Conservation (phyloP, 805 yeast genomes). For the Lachancea waltii region DNA sequence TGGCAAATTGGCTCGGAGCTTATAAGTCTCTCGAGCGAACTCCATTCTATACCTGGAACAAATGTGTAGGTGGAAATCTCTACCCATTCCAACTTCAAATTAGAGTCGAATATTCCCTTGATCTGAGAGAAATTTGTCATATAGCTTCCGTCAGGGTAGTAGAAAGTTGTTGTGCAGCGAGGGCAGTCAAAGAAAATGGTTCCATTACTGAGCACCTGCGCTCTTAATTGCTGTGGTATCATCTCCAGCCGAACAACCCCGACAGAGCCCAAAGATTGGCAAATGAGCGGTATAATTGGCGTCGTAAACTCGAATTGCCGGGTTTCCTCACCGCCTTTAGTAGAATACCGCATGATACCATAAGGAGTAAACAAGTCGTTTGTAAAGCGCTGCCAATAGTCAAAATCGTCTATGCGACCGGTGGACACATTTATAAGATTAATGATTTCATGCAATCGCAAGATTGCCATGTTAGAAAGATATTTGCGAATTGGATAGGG, state of each 20-base stretch:
- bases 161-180: constrained; percentile 41
- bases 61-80: constrained; percentile 50
- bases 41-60: constrained; percentile 42
- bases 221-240: constrained; percentile 42
- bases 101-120: constrained; percentile 55
- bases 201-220: constrained; percentile 48
- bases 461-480: constrained; percentile 44
- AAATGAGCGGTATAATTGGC: constrained; percentile 56
- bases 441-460: constrained; percentile 44
- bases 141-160: constrained; percentile 65
- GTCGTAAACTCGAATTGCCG: constrained; percentile 59
- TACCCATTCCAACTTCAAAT: constrained; percentile 62
- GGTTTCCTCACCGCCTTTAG: constrained; percentile 40
- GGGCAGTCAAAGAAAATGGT: constrained; percentile 49
- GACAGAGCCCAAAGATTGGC: constrained; percentile 43
- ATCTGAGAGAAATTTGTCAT: constrained; percentile 56
- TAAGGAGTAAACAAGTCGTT: constrained; percentile 47
- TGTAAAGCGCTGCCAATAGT: constrained; percentile 45
- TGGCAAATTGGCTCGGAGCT: constrained; percentile 22
- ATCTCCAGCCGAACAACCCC: constrained; percentile 49
- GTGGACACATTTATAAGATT: constrained; percentile 40
- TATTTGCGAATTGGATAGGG: constrained; percentile 33
- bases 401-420: constrained; percentile 38
- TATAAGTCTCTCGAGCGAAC: constrained; percentile 39
- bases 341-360: constrained; percentile 42